Evolutionary conservation across 805 yeast genomes (phyloP).

Genomic region (Maudiozyma turicensis): DNA sequence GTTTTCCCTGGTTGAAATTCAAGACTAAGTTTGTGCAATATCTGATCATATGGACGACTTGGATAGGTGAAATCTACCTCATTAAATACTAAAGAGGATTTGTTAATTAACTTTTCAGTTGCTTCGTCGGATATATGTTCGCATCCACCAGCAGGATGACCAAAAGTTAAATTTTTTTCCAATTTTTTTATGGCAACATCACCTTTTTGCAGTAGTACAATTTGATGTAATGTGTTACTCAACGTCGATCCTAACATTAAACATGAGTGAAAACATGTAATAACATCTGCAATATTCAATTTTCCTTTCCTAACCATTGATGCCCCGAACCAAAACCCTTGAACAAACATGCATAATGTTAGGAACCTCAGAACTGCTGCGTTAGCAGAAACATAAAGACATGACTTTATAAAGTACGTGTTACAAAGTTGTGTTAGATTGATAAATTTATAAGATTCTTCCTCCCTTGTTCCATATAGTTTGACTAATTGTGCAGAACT

Average conservation of each 20-base stretch:
- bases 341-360: slow-evolving; percentile 69
- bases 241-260: slow-evolving; percentile 58
- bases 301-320: slow-evolving; percentile 45
- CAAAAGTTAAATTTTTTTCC: slow-evolving; percentile 7
- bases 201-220: slow-evolving; percentile 61
- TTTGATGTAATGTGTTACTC: slow-evolving; percentile 43
- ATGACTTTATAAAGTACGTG: slow-evolving; percentile 33
- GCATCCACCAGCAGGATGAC: neutral
- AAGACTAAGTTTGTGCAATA: slow-evolving; percentile 40
- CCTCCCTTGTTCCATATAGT: slow-evolving; percentile 43
- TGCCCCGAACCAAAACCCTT: slow-evolving; percentile 88
- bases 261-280: slow-evolving; percentile 80
- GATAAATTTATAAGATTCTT: slow-evolving; percentile 41
- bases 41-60: slow-evolving; percentile 38
- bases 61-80: slow-evolving; percentile 59
- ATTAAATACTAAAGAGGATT: slow-evolving; percentile 35
- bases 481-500: slow-evolving; percentile 51
- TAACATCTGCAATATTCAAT: slow-evolving; percentile 49
- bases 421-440: slow-evolving; percentile 26
- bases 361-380: slow-evolving; percentile 46
- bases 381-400: slow-evolving; percentile 44
- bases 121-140: neutral
- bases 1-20: slow-evolving; percentile 36
- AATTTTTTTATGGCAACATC: slow-evolving; percentile 53
- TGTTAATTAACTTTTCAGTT: neutral